Base-by-base conservation (phyloP, 2,329 filamentous ascomycete species). In the Seiridium unicorne region DNA sequence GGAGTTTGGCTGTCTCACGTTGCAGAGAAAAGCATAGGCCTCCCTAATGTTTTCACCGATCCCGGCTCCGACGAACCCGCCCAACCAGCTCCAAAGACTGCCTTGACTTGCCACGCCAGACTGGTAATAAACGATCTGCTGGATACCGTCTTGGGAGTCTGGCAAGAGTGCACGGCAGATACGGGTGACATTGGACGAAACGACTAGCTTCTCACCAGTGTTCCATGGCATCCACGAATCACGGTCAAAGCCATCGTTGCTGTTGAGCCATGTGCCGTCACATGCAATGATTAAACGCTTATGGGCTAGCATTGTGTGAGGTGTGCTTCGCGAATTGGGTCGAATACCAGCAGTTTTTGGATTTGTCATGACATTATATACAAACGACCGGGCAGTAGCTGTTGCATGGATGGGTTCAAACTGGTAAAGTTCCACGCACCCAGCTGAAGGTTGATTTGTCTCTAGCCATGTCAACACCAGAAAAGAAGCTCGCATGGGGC, bases 111-210 rank as follows among this genome's bases (percentile, higher is more conserved):
- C 54, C 5, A 57, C 11, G 7, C 54, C 54, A 6, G 42, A 36
- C 42, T 57, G 54, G 34, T 57, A 57, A 3, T 46, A 57, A 2
- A 57, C 44, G 9, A 57, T 57, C 42, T 57, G 54, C 54, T 46
- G 18, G n/a, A 57, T 18, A 10, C 54, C 54, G 31, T 35, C 54
- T 6, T 32, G 35, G 26, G 54, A 57, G 4, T 48, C 44, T 48
- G 54, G 54, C 13, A 57, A 34, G 7, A 57, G 54, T 6, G 44
- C 54, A 10, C 44, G 54, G 42, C 54, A 57, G 26, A 48, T 44
- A 36, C 54, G 40, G 6, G 54, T 57, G 6, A 46, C 26, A 11
- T 57, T 57, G 54, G 54, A 48, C 4, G 54, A 32, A 2, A 47
- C 34, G 18, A 38, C 54, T 18, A 57, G 42, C 31, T 57, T 57